Evolutionary conservation across 768 basidiomycete genomes (phyloP).

Genomic region (Boletus sp.): DNA sequence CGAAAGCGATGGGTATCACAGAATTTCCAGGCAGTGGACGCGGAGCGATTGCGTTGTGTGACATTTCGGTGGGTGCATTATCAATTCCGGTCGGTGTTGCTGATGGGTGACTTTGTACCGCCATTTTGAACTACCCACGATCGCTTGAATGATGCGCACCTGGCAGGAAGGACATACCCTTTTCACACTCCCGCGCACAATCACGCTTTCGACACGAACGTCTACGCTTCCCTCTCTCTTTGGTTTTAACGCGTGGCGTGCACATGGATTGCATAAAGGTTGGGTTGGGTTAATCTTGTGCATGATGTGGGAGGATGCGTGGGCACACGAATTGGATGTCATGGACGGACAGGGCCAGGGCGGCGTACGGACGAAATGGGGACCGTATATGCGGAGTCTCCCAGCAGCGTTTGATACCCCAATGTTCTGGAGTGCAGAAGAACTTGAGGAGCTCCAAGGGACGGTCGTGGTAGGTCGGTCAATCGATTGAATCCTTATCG

Average conservation of each 20-base stretch:
- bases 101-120: not conserved
- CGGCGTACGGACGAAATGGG: conserved; percentile 16
- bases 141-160: not conserved
- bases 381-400: conserved; percentile 39
- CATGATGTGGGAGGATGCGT: conserved; percentile 92
- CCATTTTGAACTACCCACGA: not conserved
- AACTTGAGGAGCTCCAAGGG: conserved; percentile 71
- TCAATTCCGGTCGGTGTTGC: not conserved
- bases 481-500: not conserved
- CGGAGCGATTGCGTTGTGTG: conserved; percentile 68
- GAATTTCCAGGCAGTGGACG: conserved; percentile 55
- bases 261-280: conserved; percentile 54
- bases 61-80: conserved; percentile 58
- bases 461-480: conserved; percentile 83
- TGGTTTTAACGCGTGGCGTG: conserved; percentile 62
- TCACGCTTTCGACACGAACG: conserved; percentile 78
- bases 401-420: conserved; percentile 80
- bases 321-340: conserved; percentile 58
- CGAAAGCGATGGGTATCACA: conserved; percentile 42
- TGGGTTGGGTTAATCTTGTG: conserved; percentile 90
- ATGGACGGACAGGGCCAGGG: not conserved
- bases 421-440: conserved; percentile 87
- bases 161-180: conserved; percentile 67
- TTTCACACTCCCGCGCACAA: conserved; percentile 75
- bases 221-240: conserved; percentile 61